phyloP scores from a whole-genome alignment of 177 flowering plant genomes.

The Vitis hybrid region DNA sequence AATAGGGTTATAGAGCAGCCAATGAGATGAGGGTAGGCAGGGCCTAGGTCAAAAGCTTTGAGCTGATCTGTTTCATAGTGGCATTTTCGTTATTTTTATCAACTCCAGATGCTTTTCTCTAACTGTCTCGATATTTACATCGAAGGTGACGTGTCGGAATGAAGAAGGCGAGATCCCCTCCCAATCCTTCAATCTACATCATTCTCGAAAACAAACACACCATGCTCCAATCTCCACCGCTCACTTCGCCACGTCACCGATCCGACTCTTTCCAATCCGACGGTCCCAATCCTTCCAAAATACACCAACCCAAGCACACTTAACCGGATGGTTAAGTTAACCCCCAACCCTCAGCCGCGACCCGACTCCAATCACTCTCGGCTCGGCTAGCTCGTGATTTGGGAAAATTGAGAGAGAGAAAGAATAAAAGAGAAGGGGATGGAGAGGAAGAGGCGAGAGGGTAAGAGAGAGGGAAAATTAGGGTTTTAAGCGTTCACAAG shows the following conservation, averaged over 20 bases:
- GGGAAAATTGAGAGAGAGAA: conserved; percentile 18
- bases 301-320: conserved; percentile 2
- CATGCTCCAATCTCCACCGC: conserved; percentile 34
- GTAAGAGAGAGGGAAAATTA: conserved; percentile 13
- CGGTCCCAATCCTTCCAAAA: conserved; percentile 19
- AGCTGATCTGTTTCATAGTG: background rate
- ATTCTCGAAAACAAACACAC: conserved; percentile 60
- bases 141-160: conserved; percentile 17
- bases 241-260: conserved; percentile 57
- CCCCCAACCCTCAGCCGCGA: conserved; percentile 14
- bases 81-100: conserved; percentile 2
- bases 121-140: conserved; percentile 16
- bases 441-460: conserved; percentile 1
- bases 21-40: too few species aligned
- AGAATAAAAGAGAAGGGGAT: conserved; percentile 8
- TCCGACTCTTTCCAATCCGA: conserved; percentile 41
- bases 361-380: conserved; percentile 9
- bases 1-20: too few species aligned
- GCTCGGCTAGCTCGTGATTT: background rate
- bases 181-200: conserved; percentile 6
- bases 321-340: background rate
- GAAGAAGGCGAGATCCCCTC: conserved; percentile 6
- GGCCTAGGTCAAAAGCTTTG: too few species aligned
- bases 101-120: background rate
- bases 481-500: conserved; percentile 22